Evolutionary conservation across 2,329 filamentous ascomycete species (phyloP), one percentile per base, ranked within the genome.

Genomic region (Colletotrichum falcatum): DNA sequence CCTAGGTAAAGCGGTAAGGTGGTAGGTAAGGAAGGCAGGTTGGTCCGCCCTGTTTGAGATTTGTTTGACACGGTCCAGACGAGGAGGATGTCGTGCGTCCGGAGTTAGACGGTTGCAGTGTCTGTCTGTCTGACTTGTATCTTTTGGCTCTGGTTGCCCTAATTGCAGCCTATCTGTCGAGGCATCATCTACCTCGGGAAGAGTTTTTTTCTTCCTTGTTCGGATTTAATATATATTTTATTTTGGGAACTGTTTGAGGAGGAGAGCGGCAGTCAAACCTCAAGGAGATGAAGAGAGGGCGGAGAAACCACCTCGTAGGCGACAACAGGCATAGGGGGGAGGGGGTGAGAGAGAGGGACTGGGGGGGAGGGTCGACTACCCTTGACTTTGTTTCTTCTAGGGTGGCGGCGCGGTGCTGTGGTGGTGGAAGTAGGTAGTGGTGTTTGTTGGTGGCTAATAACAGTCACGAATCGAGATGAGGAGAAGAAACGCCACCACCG

Each of bases 51-150:
- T 67, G 70, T 72, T 72, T 72, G 62, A 58, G 66, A 67, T 56
- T 66, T 71, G 70, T 72, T 72, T 72, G 70, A 72, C 62, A 56
- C 67, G 60, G 42, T 66, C 56, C 62, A 66, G 70, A 71, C 49
- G 67, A 71, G 67, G 70, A 72, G 18, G 30, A 65, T 51, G 66
- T 72, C 70, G 66, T 71, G 66, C 66, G 37, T 66, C 59, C n/a
- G 51, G 66, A 26, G 48, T 16, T 39, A 49, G 48, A 70, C 42
- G 51, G 65, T 55, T 55, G 68, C 60, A 61, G 58, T 51, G 46
- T 4, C 42, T 23, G 44, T 46, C 35, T 49, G 46, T 11, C 20
- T n/a, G 8, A 11, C 33, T 51, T 42, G 33, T 54, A 48, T 37
- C 35, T 54, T 48, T 37, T 39, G 26, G 35, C 26, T 35, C 35